Evolutionary conservation across 257 asterid species (phyloP).

Genomic region (Fraxinus excelsior): DNA sequence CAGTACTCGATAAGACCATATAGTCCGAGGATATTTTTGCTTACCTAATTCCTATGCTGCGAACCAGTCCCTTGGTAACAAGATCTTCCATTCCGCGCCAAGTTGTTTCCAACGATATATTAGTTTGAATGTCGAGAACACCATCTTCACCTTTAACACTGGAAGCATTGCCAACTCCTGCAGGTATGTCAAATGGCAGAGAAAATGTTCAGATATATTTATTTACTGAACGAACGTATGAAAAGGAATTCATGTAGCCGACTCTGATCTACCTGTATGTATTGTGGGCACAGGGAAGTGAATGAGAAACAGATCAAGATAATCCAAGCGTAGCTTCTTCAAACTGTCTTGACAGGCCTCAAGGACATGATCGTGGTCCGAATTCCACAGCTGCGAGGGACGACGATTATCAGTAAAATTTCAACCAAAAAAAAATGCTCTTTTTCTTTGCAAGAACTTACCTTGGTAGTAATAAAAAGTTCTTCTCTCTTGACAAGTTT

Average conservation of each 20-base stretch:
- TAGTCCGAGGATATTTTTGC: neutral
- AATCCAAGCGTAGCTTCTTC: constrained; percentile 27
- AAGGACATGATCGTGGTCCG: constrained; percentile 27
- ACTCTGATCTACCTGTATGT: constrained; percentile 19
- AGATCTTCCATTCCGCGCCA: constrained; percentile 54
- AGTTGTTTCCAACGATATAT: constrained; percentile 45
- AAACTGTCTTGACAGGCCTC: constrained; percentile 35
- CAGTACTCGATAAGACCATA: neutral
- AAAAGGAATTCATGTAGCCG: neutral
- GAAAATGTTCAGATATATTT: neutral
- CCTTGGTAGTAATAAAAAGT: constrained; percentile 31
- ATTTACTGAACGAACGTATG: neutral
- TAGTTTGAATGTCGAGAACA: constrained; percentile 47
- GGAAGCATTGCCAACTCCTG: constrained; percentile 43
- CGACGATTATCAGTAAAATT: neutral
- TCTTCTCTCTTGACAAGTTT: constrained; percentile 33
- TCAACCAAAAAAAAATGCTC: neutral
- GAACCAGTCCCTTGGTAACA: constrained; percentile 46
- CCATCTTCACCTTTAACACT: constrained; percentile 52
- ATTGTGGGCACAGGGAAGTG: constrained; percentile 33
- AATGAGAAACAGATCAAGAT: constrained; percentile 30
- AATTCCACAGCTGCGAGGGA: constrained; percentile 29
- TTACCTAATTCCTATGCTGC: constrained; percentile 56
- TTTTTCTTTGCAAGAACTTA: neutral
- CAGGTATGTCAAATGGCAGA: neutral